phyloP scores from a whole-genome alignment of 305 asterid genomes.

The Rubia tinctorum region DNA sequence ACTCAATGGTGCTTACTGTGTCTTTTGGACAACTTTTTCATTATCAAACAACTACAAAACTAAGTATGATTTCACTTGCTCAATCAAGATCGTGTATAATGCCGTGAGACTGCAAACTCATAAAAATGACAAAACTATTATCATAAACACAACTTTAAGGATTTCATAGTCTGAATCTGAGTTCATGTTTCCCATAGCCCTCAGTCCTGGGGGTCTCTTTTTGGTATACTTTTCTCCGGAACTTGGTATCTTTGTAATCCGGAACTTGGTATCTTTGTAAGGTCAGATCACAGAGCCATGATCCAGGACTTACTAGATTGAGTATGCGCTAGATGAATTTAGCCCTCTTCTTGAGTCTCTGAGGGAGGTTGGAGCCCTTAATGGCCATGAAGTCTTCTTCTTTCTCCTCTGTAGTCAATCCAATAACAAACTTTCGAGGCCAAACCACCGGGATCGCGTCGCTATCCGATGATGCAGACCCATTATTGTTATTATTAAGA shows the following conservation, averaged over 20 bases:
- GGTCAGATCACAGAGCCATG: too few species aligned
- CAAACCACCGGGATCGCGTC: constrained; percentile 63
- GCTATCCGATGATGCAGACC: constrained; percentile 81
- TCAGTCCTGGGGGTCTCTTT: too few species aligned
- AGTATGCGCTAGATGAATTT: constrained; percentile 82
- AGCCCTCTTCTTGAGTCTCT: constrained; percentile 92
- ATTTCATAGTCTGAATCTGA: too few species aligned
- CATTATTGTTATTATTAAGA: constrained; percentile 35
- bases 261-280: too few species aligned
- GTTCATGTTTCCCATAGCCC: too few species aligned
- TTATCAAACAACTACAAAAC: neutral
- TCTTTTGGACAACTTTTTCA: too few species aligned
- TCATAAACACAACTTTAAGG: too few species aligned
- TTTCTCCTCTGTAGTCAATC: constrained; percentile 87
- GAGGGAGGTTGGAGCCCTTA: constrained; percentile 95
- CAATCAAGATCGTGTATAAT: too few species aligned
- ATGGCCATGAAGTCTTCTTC: constrained; percentile 92
- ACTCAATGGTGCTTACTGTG: neutral
- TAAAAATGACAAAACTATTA: too few species aligned
- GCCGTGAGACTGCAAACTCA: too few species aligned
- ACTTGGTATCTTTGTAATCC: too few species aligned
- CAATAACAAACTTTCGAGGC: constrained; percentile 87
- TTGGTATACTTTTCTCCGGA: too few species aligned
- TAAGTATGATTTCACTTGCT: neutral
- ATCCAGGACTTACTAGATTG: constrained; percentile 64